Evolutionary conservation across 2,329 filamentous ascomycete species (phyloP).

Genomic region (Colletotrichum gloeosporioides): DNA sequence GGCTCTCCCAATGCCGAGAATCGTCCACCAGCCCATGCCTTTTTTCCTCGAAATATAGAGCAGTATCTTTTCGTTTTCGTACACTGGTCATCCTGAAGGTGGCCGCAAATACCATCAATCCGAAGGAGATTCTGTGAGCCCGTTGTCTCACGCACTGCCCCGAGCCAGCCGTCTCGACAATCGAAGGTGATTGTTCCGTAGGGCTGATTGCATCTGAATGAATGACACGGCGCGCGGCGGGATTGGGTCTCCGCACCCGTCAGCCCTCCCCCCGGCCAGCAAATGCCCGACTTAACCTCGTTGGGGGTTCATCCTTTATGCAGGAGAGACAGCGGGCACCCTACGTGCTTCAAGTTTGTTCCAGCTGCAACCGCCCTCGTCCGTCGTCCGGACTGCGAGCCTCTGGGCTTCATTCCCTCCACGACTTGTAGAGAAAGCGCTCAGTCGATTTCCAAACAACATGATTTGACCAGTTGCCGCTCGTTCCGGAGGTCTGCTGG

Average conservation of each 20-base stretch:
- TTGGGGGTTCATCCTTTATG: background rate
- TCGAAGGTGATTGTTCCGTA: background rate
- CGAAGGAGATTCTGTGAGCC: background rate
- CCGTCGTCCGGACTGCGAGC: background rate
- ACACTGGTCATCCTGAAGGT: background rate
- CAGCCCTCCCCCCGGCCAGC: background rate
- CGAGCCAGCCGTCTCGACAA: background rate
- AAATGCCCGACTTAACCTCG: background rate
- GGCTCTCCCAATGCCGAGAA: background rate
- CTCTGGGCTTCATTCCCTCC: background rate
- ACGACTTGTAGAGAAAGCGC: background rate
- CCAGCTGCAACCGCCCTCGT: background rate
- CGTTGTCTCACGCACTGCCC: background rate
- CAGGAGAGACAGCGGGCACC: constrained; percentile 8
- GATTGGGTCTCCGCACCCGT: constrained; percentile 9
- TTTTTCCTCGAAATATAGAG: background rate
- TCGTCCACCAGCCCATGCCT: background rate
- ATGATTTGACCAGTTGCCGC: background rate
- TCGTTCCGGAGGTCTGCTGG: background rate
- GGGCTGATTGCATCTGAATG: constrained; percentile 13
- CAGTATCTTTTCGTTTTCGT: background rate
- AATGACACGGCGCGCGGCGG: background rate
- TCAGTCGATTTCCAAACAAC: background rate
- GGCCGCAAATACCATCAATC: background rate
- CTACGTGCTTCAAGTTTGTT: constrained; percentile 9